Base-by-base conservation (phyloP, 2,329 filamentous ascomycete species). In the Hypoxylon sp. region DNA sequence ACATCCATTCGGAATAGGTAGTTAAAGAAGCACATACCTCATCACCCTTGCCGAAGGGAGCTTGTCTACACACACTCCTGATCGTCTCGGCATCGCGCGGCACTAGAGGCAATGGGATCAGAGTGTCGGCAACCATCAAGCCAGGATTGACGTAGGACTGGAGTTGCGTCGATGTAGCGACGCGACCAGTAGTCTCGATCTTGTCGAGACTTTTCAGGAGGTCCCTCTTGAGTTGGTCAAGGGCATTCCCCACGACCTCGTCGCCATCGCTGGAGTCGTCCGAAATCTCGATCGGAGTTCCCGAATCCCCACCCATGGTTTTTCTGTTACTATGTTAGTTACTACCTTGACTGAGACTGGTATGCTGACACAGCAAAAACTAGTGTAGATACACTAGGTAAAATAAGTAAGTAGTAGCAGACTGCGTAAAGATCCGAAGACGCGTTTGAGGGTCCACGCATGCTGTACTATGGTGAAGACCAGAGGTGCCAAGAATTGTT, bases 1-100 rank as follows among this genome's bases (percentile, higher is more conserved):
- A 48, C 2, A 25, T 21, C 5, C 10, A 23, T 21, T 21, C 19
- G 2, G 23, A 36, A n/a, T 2, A 52, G 38, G 9, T 43, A 30
- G 7, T 10, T 32, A 43, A 21, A 6, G n/a, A 14, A 32, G 3
- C 30, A 46, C 60, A 17, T 61, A 65, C 60, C 48, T 80, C 62
- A 1, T 75, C 75, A 0, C 79, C 80, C 53, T 76, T 79, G 10
- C 80, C 78, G 64, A 80, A 82, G 0, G 81, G 78, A 3, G 77
- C 77, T 48, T 77, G 71, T 41, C 64, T 67, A 17, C 70, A 76
- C 23, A 53, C 64, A 17, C 55, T 57, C 36, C 71, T 75, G 48
- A 78, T 75, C 0, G 43, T 46, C 19, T 73, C 65, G 0, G 75
- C 76, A 52, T 79, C 75, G 5, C 64, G 67, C 7, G 66, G 38